Percentiles rank a stretch among this genome's conserved stretches.
These are phyloP conservation scores for Lactarius deliciosus DNA, from an alignment of 768 basidiomycete species.

Conservation along the genomic window DNA sequence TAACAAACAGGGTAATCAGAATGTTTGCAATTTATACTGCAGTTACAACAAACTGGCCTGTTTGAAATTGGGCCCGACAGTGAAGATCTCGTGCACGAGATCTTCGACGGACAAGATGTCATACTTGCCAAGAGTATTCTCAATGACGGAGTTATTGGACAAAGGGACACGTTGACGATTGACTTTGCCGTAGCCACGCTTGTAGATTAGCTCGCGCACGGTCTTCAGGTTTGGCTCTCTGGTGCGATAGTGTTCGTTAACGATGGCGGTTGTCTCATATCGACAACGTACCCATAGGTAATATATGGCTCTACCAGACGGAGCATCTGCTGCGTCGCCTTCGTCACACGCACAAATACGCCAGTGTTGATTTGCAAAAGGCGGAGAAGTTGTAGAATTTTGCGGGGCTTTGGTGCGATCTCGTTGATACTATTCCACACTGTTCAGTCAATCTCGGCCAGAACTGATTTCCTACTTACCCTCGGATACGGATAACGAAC, in stretches of 20 bases:
- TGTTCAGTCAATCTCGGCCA: slow-evolving; percentile 25
- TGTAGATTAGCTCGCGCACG: slow-evolving; percentile 97
- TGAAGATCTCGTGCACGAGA: slow-evolving; percentile 94
- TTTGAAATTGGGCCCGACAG: slow-evolving; percentile 98
- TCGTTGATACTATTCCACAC: slow-evolving; percentile 86
- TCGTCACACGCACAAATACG: slow-evolving; percentile 96
- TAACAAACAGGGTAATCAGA: slow-evolving; percentile 1
- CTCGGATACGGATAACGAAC: slow-evolving; percentile 96
- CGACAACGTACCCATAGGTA: slow-evolving; percentile 78
- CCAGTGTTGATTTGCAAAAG: slow-evolving; percentile 99
- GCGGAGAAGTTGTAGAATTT: slow-evolving; percentile 97
- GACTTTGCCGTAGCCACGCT: slow-evolving; percentile 99
- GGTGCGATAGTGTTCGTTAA: not conserved
- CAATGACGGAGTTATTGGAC: slow-evolving; percentile 90
- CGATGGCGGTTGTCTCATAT: not conserved
- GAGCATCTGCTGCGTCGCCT: slow-evolving; percentile 97
- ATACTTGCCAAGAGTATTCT: slow-evolving; percentile 84
- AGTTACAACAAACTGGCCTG: slow-evolving; percentile 55
- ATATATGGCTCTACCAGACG: slow-evolving; percentile 96
- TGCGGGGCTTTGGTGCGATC: slow-evolving; percentile 98
- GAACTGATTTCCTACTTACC: slow-evolving; percentile 52
- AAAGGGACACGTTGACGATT: slow-evolving; percentile 97
- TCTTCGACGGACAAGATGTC: slow-evolving; percentile 98
- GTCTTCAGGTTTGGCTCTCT: slow-evolving; percentile 97
- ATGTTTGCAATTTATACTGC: not conserved